Conservation (phyloP, 768 basidiomycete genomes). For the Termitomyces sp. region DNA sequence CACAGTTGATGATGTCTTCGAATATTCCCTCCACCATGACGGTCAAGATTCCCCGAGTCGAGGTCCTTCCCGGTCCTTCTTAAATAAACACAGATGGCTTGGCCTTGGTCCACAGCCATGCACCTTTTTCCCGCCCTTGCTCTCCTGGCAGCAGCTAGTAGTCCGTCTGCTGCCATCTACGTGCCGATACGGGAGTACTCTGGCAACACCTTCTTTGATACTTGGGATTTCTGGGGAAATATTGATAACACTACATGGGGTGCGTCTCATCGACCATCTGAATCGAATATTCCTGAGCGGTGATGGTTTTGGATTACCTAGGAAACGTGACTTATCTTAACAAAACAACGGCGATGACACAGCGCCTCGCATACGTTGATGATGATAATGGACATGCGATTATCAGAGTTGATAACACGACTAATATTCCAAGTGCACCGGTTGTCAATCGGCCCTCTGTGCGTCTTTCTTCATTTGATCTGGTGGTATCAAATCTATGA, state of each 20-base stretch:
- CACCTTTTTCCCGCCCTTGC: neutral
- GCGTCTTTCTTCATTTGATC: slow-evolving; percentile 9
- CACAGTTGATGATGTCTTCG: too few species aligned
- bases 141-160: neutral
- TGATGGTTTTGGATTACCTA: neutral
- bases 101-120: neutral
- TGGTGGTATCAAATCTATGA: neutral
- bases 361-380: slow-evolving; percentile 54
- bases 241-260: slow-evolving; percentile 9
- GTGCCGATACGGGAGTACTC: slow-evolving; percentile 4
- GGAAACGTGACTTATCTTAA: slow-evolving; percentile 50
- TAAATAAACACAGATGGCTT: neutral
- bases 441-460: slow-evolving; percentile 57
- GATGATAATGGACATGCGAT: slow-evolving; percentile 57
- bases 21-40: neutral
- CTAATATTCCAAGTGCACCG: slow-evolving; percentile 41
- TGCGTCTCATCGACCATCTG: neutral
- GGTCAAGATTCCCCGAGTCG: neutral
- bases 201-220: slow-evolving; percentile 6
- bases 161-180: slow-evolving; percentile 1
- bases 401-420: slow-evolving; percentile 70
- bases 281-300: too few species aligned
- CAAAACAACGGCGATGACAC: slow-evolving; percentile 29
- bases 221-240: slow-evolving; percentile 9
- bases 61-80: neutral